Evolutionary conservation across 257 asterid genomes (phyloP), one percentile per base, ranked within the genome.

Genomic region (Leptodermis oblonga): DNA sequence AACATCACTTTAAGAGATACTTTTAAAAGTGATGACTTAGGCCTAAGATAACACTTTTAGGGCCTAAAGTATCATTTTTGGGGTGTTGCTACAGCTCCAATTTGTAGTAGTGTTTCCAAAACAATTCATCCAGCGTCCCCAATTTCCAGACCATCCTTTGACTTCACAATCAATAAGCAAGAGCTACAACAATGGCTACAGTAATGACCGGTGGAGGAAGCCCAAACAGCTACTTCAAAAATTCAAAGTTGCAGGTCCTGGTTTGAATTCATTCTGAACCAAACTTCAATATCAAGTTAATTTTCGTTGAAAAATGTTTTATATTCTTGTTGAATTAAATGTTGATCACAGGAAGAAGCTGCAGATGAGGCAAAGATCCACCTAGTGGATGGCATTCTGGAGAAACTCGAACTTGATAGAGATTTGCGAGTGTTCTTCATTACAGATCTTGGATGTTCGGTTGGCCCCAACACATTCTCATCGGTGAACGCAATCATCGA

Each of bases 381-480:
- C 31, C 31, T 64, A 9, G 5, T 64, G 25, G 28, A 64, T 0
- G 20, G 74, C 28, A 70, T 70, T 15, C 10, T 42, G 18, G 68
- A 70, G 20, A 12, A 46, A 9, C 49, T 70, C 14, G 74, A 70
- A 58, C n/a, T 70, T 0, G 7, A 14, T 1, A 45, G 30, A 15
- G 33, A 45, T 11, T 20, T 48, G 36, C 25, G 6, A 5, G 0
- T 70, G 23, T 30, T 70, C 34, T 70, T 49, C 45, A 76, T 82
- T 49, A 89, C 85, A 30, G 89, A 84, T 53, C 82, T 82, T 17
- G 92, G 92, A 45, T 82, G 89, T 68, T 84, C 86, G 17, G 77
- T 81, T 4, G 94, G 90, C 9, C 76, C 71, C 20, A 85, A 85
- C 78, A 79, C 87, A 17, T 78, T 87, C 37, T 80, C 80, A 9